phyloP scores from a whole-genome alignment of 129 eudicot species.

The Mikania micrantha region DNA sequence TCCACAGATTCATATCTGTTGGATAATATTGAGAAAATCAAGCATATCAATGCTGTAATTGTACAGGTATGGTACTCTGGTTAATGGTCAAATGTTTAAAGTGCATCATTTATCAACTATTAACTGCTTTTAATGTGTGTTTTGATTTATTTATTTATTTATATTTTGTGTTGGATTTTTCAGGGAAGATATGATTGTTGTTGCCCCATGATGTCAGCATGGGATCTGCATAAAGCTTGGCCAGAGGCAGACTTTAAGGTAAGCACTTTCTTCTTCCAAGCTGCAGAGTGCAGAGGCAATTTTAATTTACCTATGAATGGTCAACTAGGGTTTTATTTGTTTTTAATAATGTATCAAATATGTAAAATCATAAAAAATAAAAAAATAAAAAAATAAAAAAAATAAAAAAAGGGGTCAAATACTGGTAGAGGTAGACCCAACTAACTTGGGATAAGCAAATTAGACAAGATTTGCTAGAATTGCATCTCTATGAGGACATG shows the following conservation, averaged over 20 bases:
- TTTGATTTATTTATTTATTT: neutral
- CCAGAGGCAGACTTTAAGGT: conserved; percentile 95
- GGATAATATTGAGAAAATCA: conserved; percentile 85
- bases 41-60: conserved; percentile 71
- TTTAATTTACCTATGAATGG: neutral
- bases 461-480: too few relatives aligned
- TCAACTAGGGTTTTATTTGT: neutral
- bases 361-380: neutral
- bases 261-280: conserved; percentile 1
- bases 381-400: too few relatives aligned
- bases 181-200: conserved; percentile 97
- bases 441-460: too few relatives aligned
- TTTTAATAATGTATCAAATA: neutral
- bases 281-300: neutral
- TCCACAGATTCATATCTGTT: conserved; percentile 77
- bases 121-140: neutral
- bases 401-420: too few relatives aligned
- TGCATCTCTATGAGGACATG: too few relatives aligned
- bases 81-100: neutral
- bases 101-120: neutral
- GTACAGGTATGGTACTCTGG: conserved; percentile 89
- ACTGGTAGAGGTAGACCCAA: too few relatives aligned
- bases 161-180: conserved; percentile 2
- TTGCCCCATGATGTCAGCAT: conserved; percentile 99
- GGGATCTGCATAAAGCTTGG: conserved; percentile 99